Conservation (phyloP, 2,329 filamentous ascomycete species). For the Phaeomoniella chlamydospora region DNA sequence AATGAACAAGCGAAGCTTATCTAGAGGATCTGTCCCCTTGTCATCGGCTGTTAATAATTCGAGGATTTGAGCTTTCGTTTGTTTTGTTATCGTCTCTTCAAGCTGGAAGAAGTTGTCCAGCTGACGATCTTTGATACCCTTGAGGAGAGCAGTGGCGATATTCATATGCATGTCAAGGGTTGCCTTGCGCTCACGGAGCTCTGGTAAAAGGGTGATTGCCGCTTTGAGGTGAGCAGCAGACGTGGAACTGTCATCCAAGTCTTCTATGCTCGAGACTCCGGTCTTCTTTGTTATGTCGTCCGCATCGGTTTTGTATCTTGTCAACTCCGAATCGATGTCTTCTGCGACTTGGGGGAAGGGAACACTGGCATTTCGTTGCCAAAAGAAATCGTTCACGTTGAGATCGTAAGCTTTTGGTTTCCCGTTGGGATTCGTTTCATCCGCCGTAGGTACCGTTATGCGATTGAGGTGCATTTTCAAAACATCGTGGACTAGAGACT, state of each 20-base stretch:
- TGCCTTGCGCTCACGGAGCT: constrained; percentile 84
- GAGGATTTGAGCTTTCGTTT: constrained; percentile 76
- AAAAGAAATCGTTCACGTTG: constrained; percentile 86
- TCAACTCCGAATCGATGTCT: constrained; percentile 86
- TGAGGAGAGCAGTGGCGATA: constrained; percentile 64
- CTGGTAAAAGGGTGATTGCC: constrained; percentile 82
- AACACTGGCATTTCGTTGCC: constrained; percentile 77
- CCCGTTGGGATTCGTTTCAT: constrained; percentile 52
- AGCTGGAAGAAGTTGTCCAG: constrained; percentile 93
- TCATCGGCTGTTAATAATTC: constrained; percentile 68
- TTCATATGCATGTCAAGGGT: constrained; percentile 98
- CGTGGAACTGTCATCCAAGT: constrained; percentile 75
- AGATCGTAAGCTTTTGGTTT: constrained; percentile 88
- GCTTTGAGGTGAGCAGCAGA: constrained; percentile 92
- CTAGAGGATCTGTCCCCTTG: constrained; percentile 70
- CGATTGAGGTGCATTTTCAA: constrained; percentile 75
- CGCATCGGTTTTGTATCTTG: constrained; percentile 89
- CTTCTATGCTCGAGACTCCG: constrained; percentile 80
- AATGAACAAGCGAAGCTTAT: constrained; percentile 87
- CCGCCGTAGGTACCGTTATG: constrained; percentile 76
- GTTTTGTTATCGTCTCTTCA: constrained; percentile 84
- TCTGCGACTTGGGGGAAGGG: constrained; percentile 95
- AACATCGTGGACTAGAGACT: constrained; percentile 70
- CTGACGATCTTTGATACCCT: constrained; percentile 87
- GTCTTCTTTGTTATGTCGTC: constrained; percentile 91